Evolutionary conservation across 2,329 filamentous ascomycete genomes (phyloP).

Genomic region (Penicillium sp.): DNA sequence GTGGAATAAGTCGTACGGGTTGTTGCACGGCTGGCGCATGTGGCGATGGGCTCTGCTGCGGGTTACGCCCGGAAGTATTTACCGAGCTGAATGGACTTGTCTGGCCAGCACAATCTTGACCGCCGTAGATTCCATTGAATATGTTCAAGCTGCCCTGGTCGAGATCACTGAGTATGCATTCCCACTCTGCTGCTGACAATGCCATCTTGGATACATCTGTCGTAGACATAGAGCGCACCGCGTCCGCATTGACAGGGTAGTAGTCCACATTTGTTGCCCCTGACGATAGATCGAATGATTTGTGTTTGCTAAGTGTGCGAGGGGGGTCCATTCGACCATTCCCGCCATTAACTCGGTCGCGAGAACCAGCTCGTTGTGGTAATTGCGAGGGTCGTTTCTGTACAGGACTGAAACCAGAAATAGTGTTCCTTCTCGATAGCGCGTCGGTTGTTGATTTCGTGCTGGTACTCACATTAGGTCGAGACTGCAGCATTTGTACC

Average conservation of each 20-base stretch:
- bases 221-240: slow-evolving; percentile 31
- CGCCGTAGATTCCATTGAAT: slow-evolving; percentile 53
- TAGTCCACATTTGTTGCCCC: slow-evolving; percentile 54
- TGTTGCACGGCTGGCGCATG: slow-evolving; percentile 4
- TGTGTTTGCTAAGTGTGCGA: slow-evolving; percentile 19
- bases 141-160: slow-evolving; percentile 77
- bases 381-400: not conserved
- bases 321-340: slow-evolving; percentile 19
- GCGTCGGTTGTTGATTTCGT: slow-evolving; percentile 24
- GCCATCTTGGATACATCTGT: slow-evolving; percentile 42
- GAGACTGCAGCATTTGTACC: slow-evolving; percentile 34
- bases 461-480: slow-evolving; percentile 18
- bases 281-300: slow-evolving; percentile 17
- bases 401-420: not conserved
- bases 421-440: slow-evolving; percentile 10
- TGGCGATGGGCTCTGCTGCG: slow-evolving; percentile 1
- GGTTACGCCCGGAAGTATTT: slow-evolving; percentile 15
- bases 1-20: slow-evolving; percentile 17
- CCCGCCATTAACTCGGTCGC: slow-evolving; percentile 7
- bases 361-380: not conserved
- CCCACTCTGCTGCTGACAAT: slow-evolving; percentile 71
- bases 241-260: slow-evolving; percentile 39
- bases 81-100: slow-evolving; percentile 31
- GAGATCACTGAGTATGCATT: slow-evolving; percentile 72
- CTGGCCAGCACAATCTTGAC: slow-evolving; percentile 37